These are phyloP conservation scores for Miscanthus lutarioriparius DNA, from an alignment of 176 grass and related monocot species.

Conservation along the genomic window DNA sequence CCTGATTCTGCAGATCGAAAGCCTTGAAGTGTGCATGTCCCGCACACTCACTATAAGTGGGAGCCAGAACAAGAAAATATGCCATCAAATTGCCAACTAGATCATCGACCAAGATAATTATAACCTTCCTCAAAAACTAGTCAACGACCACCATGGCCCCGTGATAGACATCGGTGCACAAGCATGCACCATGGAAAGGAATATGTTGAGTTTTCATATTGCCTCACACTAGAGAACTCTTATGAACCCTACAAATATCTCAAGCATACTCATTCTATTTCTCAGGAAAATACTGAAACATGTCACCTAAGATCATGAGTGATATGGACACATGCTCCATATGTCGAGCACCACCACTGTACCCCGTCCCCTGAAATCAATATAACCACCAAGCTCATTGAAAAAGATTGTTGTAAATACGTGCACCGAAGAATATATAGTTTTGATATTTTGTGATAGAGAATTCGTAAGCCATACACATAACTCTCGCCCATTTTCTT, in stretches of 20 bases:
- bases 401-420: background rate
- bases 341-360: background rate
- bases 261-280: background rate
- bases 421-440: background rate
- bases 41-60: too few relatives aligned
- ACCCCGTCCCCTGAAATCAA: background rate
- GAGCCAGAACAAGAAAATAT: background rate
- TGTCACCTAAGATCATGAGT: background rate
- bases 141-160: background rate
- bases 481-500: background rate
- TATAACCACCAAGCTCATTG: background rate
- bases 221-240: too few relatives aligned
- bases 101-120: background rate
- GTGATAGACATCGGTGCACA: background rate
- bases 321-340: background rate
- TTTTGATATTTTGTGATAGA: background rate
- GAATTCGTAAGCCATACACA: background rate
- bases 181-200: background rate
- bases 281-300: background rate
- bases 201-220: background rate
- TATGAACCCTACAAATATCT: too few relatives aligned
- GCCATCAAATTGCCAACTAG: background rate
- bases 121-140: background rate
- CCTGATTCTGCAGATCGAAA: too few relatives aligned
- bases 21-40: too few relatives aligned